Conservation (phyloP, 1,139 yeast genomes). For the Saccharomyces hybrid region DNA sequence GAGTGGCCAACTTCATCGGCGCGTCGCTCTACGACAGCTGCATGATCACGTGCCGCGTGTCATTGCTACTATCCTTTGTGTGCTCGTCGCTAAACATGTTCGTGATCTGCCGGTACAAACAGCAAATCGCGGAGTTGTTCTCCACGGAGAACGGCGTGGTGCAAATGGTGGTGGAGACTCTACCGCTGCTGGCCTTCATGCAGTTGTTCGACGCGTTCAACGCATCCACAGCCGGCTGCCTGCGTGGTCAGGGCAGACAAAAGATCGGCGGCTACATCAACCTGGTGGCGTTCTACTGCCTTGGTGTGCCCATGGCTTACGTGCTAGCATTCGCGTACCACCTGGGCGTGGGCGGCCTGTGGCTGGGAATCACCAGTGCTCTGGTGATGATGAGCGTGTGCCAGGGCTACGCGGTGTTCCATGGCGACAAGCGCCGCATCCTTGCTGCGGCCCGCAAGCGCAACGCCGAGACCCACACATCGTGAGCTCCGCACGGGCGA, state of each 20-base stretch:
- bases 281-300: constrained; percentile 62
- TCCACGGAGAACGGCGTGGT: constrained; percentile 65
- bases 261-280: constrained; percentile 76
- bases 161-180: constrained; percentile 39
- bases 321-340: constrained; percentile 50
- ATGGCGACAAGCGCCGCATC: constrained; percentile 33
- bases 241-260: constrained; percentile 83
- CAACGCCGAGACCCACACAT: constrained; percentile 45
- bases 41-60: constrained; percentile 29
- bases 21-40: constrained; percentile 42
- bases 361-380: constrained; percentile 80
- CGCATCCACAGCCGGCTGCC: constrained; percentile 72
- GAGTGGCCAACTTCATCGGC: constrained; percentile 73
- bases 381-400: constrained; percentile 56
- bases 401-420: constrained; percentile 42
- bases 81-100: constrained; percentile 53
- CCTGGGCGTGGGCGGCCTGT: constrained; percentile 63
- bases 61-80: constrained; percentile 32
- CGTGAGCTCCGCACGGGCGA: constrained; percentile 5
- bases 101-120: constrained; percentile 45
- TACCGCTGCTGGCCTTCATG: constrained; percentile 65
- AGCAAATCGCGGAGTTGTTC: constrained; percentile 56
- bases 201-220: constrained; percentile 78
- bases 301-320: constrained; percentile 69
- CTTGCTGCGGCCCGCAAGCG: constrained; percentile 32